Conservation (phyloP, 2,329 filamentous ascomycete species). For the Talaromyces sp. region DNA sequence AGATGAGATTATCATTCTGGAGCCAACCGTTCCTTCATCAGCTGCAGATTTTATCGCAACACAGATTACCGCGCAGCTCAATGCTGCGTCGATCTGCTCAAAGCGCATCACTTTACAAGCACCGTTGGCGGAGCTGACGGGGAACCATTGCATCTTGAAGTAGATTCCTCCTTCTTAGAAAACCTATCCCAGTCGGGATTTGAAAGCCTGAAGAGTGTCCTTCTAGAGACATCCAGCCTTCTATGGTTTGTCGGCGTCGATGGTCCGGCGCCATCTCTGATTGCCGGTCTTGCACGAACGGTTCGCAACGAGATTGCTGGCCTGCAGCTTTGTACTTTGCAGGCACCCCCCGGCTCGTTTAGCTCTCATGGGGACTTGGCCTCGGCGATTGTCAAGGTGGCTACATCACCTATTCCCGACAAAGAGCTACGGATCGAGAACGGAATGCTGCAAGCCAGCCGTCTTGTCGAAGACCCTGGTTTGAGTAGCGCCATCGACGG, state of each 20-base stretch:
- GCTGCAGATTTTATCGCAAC: not conserved
- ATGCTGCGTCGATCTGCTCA: constrained; percentile 3
- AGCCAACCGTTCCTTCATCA: not conserved
- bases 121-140: not conserved
- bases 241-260: not conserved
- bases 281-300: constrained; percentile 7
- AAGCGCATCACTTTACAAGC: not conserved
- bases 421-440: not conserved
- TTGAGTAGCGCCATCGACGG: not conserved
- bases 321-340: constrained; percentile 25
- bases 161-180: not conserved
- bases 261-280: not conserved
- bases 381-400: not conserved
- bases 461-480: not conserved
- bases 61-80: not conserved
- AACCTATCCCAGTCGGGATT: not conserved
- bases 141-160: not conserved
- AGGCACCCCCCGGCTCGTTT: not conserved
- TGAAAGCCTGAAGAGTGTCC: not conserved
- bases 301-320: constrained; percentile 5
- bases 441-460: not conserved
- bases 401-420: not conserved
- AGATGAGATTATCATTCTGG: not conserved
- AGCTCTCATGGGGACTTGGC: not conserved
- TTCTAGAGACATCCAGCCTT: not conserved